Percentiles rank a stretch among this genome's conserved stretches.
These are phyloP conservation scores for Colletotrichum coccodes DNA, from an alignment of 2,329 filamentous ascomycete genomes.

Conservation along the genomic window DNA sequence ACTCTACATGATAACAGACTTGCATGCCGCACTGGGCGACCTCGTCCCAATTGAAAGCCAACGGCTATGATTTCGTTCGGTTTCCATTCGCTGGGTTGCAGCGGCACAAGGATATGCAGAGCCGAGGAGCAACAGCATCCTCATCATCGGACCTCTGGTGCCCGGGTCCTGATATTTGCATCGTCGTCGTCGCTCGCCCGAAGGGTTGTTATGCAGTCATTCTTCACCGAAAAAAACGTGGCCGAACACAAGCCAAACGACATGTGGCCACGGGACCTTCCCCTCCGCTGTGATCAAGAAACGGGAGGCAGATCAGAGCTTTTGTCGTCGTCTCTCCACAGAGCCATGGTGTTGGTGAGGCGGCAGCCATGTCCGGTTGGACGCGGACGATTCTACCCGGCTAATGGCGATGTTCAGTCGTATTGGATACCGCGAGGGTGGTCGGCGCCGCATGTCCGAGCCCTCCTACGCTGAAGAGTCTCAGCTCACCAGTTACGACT, in stretches of 20 bases:
- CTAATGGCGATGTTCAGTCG: not conserved
- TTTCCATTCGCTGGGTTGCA: slow-evolving; percentile 22
- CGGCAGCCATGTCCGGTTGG: not conserved
- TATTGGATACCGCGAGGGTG: not conserved
- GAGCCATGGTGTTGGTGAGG: not conserved
- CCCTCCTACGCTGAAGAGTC: not conserved
- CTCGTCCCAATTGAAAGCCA: not conserved
- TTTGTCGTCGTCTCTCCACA: not conserved
- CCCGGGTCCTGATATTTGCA: not conserved
- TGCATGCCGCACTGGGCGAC: not conserved
- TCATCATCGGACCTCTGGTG: not conserved
- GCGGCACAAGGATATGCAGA: not conserved
- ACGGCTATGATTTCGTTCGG: not conserved
- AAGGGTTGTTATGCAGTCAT: slow-evolving; percentile 19
- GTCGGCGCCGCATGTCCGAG: not conserved
- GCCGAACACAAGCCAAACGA: slow-evolving; percentile 6
- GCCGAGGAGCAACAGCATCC: not conserved
- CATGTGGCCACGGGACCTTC: not conserved
- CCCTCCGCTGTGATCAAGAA: not conserved
- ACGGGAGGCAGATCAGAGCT: not conserved
- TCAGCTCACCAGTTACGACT: not conserved
- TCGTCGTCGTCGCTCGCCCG: not conserved
- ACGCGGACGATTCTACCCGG: not conserved
- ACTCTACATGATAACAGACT: not conserved
- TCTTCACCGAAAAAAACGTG: slow-evolving; percentile 25